These are phyloP conservation scores for Hamamelis virginiana DNA, from an alignment of 164 flowering plant species.

Conservation along the genomic window DNA sequence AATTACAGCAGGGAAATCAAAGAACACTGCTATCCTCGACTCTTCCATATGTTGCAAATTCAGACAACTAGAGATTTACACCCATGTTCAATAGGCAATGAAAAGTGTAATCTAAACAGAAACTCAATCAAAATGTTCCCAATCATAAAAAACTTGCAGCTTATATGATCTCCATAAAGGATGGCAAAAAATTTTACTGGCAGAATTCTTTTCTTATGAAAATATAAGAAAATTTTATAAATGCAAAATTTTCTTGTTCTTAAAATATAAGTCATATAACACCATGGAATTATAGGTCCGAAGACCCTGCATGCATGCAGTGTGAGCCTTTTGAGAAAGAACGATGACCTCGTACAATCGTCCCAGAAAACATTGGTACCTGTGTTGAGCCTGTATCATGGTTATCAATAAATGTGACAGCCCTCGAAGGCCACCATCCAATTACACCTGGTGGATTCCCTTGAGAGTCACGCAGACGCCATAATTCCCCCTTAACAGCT, in stretches of 20 bases:
- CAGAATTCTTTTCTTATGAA: background rate
- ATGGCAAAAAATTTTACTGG: no score
- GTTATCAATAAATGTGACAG: slow-evolving; percentile 87
- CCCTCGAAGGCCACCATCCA: slow-evolving; percentile 99
- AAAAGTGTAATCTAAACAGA: no score
- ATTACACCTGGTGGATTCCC: slow-evolving; percentile 96
- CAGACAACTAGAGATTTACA: no score
- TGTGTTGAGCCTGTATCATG: slow-evolving; percentile 98
- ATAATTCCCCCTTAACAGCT: slow-evolving; percentile 87
- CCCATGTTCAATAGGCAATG: no score
- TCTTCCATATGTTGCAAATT: no score
- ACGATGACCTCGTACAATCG: background rate
- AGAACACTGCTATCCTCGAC: no score
- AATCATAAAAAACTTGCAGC: no score
- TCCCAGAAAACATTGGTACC: slow-evolving; percentile 33
- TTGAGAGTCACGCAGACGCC: slow-evolving; percentile 86
- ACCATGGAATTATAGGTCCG: background rate
- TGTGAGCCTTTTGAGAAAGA: background rate
- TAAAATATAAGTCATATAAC: background rate
- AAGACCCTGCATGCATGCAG: slow-evolving; percentile 1
- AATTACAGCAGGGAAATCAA: no score
- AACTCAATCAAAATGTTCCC: no score
- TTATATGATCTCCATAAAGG: no score
- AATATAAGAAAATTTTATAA: no score
- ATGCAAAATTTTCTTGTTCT: background rate